A percentile compares a stretch with the other conserved stretches of the same genome.
Conservation (phyloP, 106 monocot species). For the Hemerocallis citrina region DNA sequence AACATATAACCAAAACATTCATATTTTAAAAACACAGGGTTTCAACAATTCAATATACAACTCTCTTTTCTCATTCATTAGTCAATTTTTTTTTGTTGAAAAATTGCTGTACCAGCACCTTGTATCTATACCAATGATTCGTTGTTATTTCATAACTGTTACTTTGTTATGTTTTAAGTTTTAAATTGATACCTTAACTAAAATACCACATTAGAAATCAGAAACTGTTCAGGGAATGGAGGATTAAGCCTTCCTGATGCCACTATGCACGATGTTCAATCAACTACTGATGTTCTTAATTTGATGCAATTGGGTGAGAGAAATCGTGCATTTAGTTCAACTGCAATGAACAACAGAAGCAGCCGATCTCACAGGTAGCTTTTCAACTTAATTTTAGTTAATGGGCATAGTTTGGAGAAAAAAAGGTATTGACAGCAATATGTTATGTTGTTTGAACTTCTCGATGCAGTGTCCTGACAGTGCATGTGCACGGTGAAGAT, state of each 20-base stretch:
- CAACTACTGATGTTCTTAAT: slow-evolving; percentile 60
- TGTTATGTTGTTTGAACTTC: not conserved
- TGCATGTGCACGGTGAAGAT: slow-evolving; percentile 77
- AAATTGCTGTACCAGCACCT: no score
- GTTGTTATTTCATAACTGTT: no score
- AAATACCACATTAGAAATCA: slow-evolving; percentile 63
- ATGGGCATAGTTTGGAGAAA: not conserved
- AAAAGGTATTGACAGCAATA: not conserved
- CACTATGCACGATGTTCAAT: slow-evolving; percentile 43
- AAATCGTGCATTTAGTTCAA: slow-evolving; percentile 58
- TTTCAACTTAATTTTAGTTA: not conserved
- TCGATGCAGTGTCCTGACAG: slow-evolving; percentile 63
- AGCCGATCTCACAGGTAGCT: slow-evolving; percentile 88
- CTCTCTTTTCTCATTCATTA: no score
- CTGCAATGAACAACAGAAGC: slow-evolving; percentile 79
- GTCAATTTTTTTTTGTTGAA: no score
- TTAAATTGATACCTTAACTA: slow-evolving; percentile 31
- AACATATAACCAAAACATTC: no score
- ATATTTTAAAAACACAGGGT: no score
- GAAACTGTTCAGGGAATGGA: slow-evolving; percentile 55
- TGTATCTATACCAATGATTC: no score
- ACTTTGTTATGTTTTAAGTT: no score
- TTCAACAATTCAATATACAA: no score
- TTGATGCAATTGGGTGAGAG: slow-evolving; percentile 72
- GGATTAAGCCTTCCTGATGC: slow-evolving; percentile 72